These are phyloP conservation scores for Stentor roeselii DNA, from an alignment of 73 alveolate species.

Conservation along the genomic window DNA sequence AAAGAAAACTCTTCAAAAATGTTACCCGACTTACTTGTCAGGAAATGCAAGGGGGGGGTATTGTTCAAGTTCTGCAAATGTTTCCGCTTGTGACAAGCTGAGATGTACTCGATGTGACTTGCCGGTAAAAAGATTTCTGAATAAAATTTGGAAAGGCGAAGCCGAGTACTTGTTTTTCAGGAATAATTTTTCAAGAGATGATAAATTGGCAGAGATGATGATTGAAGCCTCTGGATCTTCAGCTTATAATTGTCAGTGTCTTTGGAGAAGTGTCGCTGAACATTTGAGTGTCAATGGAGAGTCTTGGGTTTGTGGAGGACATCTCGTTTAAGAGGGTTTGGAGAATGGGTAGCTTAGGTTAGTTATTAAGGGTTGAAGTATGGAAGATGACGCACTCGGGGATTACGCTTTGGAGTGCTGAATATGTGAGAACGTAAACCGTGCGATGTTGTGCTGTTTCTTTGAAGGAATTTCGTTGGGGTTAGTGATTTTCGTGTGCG, in stretches of 20 bases:
- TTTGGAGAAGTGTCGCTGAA: slow-evolving; percentile 10
- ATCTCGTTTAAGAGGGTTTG: neutral
- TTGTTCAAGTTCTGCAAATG: neutral
- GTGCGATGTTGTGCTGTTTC: neutral
- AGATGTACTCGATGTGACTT: slow-evolving; percentile 20
- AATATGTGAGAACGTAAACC: neutral
- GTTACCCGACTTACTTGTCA: neutral
- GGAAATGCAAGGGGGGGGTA: neutral
- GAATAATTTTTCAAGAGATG: slow-evolving; percentile 18
- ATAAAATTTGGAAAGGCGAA: slow-evolving; percentile 5
- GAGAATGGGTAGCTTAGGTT: too few species aligned
- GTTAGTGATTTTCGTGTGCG: neutral
- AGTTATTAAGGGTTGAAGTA: too few species aligned
- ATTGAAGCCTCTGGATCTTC: neutral
- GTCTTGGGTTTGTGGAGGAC: slow-evolving; percentile 24
- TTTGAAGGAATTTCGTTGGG: neutral
- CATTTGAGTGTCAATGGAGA: neutral
- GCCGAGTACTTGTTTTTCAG: slow-evolving; percentile 5
- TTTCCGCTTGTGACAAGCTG: neutral
- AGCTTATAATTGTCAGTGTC: slow-evolving; percentile 12
- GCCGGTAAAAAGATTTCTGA: slow-evolving; percentile 6
- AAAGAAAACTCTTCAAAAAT: neutral
- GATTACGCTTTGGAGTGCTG: neutral
- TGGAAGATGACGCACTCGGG: too few species aligned
- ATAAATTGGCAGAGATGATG: neutral